Evolutionary conservation across 1,284 basidiomycete genomes (phyloP).

Genomic region (Hymenochaete sp.): DNA sequence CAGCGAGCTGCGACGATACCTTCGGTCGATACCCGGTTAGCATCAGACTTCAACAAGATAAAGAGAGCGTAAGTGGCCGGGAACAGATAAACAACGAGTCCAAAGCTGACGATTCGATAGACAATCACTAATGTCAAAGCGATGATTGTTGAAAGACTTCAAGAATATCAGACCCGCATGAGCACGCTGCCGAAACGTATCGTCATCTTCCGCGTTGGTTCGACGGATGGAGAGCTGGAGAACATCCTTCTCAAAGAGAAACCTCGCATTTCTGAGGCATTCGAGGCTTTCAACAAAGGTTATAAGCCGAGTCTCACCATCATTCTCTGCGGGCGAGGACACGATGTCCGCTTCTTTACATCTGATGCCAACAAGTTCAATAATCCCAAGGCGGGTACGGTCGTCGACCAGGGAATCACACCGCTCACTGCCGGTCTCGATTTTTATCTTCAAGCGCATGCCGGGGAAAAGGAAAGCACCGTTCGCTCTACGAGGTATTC

Average conservation of each 20-base stretch:
- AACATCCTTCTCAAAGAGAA: constrained; percentile 50
- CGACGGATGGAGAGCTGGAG: constrained; percentile 61
- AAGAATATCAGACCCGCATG: constrained; percentile 45
- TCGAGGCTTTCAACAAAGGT: constrained; percentile 41
- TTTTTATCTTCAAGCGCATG: constrained; percentile 72
- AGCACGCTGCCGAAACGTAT: constrained; percentile 50
- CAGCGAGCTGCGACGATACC: constrained; percentile 2
- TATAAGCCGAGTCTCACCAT: constrained; percentile 62
- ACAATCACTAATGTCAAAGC: constrained; percentile 54
- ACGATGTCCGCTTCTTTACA: constrained; percentile 62
- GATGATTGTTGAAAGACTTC: constrained; percentile 62
- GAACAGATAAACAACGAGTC: constrained; percentile 12
- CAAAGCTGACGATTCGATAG: constrained; percentile 32
- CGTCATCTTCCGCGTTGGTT: constrained; percentile 65
- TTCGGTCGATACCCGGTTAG: constrained; percentile 12
- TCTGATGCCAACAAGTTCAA: constrained; percentile 48
- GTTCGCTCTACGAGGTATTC: constrained; percentile 66
- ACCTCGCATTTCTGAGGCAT: constrained; percentile 45
- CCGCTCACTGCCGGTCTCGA: constrained; percentile 64
- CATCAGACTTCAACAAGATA: neutral
- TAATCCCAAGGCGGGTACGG: constrained; percentile 65
- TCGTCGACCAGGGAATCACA: constrained; percentile 67
- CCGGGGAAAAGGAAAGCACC: constrained; percentile 56
- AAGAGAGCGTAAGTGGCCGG: constrained; percentile 30
- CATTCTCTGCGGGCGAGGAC: constrained; percentile 70